Conservation (phyloP, 768 basidiomycete genomes). For the Leccinum fibrillosum region DNA sequence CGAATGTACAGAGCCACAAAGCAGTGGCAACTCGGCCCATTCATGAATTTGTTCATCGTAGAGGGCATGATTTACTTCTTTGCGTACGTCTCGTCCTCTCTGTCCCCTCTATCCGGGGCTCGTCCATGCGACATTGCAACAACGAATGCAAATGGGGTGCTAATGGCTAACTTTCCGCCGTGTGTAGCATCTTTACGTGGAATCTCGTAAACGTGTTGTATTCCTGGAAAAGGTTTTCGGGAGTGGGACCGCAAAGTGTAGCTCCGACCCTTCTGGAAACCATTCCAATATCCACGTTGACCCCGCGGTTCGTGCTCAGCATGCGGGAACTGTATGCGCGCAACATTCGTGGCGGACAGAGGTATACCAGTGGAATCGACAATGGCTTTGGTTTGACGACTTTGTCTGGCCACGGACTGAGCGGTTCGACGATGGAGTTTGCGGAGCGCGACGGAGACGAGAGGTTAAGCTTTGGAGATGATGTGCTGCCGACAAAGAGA, state of each 20-base stretch:
- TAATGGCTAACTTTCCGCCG: background rate
- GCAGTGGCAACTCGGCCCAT: background rate
- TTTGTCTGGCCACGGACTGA: background rate
- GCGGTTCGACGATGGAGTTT: background rate
- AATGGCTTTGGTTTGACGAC: background rate
- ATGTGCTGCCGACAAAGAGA: background rate
- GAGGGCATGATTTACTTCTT: background rate
- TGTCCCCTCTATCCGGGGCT: background rate
- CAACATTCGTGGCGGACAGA: background rate
- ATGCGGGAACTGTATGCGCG: background rate
- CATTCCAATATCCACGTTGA: background rate
- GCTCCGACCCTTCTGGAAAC: background rate
- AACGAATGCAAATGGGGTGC: background rate
- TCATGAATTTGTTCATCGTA: background rate
- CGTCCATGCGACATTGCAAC: background rate
- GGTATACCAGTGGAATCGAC: background rate
- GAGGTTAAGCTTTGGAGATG: background rate
- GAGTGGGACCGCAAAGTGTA: background rate
- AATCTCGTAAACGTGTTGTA: background rate
- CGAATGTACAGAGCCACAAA: background rate
- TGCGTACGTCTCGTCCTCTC: conserved; percentile 2
- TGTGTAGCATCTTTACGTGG: background rate
- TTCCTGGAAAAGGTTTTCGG: background rate
- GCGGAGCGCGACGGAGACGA: background rate
- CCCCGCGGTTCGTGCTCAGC: background rate